phyloP scores from a whole-genome alignment of 805 yeast genomes.

The Komagataella pastoris region DNA sequence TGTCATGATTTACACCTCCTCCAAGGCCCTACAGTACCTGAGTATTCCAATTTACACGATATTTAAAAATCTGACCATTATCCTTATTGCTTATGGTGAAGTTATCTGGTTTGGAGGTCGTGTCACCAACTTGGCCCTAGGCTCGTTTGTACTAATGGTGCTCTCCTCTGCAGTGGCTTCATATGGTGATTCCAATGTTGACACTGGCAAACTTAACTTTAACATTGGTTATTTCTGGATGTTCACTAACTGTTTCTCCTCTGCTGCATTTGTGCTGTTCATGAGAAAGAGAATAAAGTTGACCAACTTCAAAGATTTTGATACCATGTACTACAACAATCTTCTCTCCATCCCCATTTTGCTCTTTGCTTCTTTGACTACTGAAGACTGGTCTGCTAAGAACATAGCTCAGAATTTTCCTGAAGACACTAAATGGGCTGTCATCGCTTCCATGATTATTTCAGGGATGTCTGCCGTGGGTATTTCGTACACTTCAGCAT shows the following conservation, averaged over 20 bases:
- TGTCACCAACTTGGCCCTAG: slow-evolving; percentile 81
- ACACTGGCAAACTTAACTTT: slow-evolving; percentile 25
- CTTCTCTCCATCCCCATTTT: slow-evolving; percentile 85
- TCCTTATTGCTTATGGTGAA: slow-evolving; percentile 95
- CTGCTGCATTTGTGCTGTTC: slow-evolving; percentile 85
- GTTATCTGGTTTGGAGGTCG: slow-evolving; percentile 93
- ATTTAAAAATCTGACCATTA: slow-evolving; percentile 94
- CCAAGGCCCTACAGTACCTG: slow-evolving; percentile 86
- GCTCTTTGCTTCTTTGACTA: slow-evolving; percentile 53
- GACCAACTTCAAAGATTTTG: slow-evolving; percentile 92
- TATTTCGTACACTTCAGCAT: slow-evolving; percentile 96
- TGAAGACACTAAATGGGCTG: slow-evolving; percentile 47
- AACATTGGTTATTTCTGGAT: slow-evolving; percentile 92
- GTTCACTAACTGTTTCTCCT: slow-evolving; percentile 86
- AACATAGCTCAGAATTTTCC: slow-evolving; percentile 77
- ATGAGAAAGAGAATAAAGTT: slow-evolving; percentile 98
- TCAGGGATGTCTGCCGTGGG: slow-evolving; percentile 94
- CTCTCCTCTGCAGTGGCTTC: slow-evolving; percentile 94
- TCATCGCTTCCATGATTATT: slow-evolving; percentile 72
- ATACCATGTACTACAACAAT: slow-evolving; percentile 97
- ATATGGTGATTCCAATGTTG: slow-evolving; percentile 45
- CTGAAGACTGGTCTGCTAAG: slow-evolving; percentile 88
- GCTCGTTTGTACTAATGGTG: slow-evolving; percentile 85
- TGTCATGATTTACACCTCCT: slow-evolving; percentile 89
- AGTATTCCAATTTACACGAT: slow-evolving; percentile 95